These are phyloP conservation scores for Aureobasidium leucospermi DNA, from an alignment of 2,329 filamentous ascomycete genomes.

Conservation along the genomic window DNA sequence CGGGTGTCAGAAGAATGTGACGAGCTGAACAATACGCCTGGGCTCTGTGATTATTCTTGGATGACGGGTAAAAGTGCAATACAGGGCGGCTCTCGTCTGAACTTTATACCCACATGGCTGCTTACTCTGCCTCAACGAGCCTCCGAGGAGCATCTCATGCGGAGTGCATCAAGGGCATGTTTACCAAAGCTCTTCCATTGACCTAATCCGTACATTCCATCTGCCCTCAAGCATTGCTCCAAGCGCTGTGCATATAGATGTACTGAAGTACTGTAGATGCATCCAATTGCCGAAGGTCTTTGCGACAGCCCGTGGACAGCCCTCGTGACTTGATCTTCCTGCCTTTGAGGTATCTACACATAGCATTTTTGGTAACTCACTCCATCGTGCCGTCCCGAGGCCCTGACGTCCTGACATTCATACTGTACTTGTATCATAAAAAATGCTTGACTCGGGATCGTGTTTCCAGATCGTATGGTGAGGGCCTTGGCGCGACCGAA, in stretches of 20 bases:
- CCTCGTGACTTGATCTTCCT: not conserved
- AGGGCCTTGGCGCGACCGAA: conserved; percentile 1
- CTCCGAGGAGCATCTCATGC: not conserved
- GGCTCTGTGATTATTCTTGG: not conserved
- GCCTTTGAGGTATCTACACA: not conserved
- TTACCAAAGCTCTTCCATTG: not conserved
- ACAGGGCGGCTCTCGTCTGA: not conserved
- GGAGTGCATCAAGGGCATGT: not conserved
- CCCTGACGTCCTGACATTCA: not conserved
- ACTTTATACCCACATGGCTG: not conserved
- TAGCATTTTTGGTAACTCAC: not conserved
- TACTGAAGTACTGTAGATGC: not conserved
- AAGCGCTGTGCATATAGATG: not conserved
- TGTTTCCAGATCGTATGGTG: conserved; percentile 1
- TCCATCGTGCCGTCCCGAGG: not conserved
- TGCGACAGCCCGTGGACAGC: not conserved
- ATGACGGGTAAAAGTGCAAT: not conserved
- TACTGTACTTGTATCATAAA: no score
- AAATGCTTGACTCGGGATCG: not conserved
- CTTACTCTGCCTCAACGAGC: not conserved
- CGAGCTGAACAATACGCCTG: not conserved
- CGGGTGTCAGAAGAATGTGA: not conserved
- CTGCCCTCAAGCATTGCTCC: not conserved
- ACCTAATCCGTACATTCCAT: not conserved
- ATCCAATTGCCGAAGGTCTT: no score